These are phyloP conservation scores for Cryptococcus amylolentus DNA, from an alignment of 1,284 basidiomycete species.

Conservation along the genomic window DNA sequence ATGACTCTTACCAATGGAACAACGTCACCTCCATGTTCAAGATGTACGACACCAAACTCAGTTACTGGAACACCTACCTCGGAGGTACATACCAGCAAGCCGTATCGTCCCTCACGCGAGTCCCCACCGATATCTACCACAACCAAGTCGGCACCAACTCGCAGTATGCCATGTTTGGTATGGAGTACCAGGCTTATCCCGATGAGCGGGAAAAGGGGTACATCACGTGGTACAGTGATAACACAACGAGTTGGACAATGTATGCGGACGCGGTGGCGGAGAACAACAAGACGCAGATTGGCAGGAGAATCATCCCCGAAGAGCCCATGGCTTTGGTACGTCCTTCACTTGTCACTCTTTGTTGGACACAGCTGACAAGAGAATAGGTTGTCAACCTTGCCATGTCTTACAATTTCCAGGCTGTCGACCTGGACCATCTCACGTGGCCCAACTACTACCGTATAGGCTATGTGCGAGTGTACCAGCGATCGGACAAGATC, in stretches of 20 bases:
- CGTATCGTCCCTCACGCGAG: conserved; percentile 55
- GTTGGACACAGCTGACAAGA: conserved; percentile 10
- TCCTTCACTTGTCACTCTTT: conserved; percentile 8
- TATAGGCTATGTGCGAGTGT: conserved; percentile 53
- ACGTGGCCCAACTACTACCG: conserved; percentile 51
- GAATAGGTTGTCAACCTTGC: not conserved
- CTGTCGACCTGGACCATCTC: conserved; percentile 46
- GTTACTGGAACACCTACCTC: conserved; percentile 66
- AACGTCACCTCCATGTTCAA: conserved; percentile 51
- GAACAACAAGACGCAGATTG: conserved; percentile 57
- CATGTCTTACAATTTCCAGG: conserved; percentile 51
- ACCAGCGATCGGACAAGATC: conserved; percentile 47
- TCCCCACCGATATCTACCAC: conserved; percentile 56
- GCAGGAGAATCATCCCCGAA: conserved; percentile 67
- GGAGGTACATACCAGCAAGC: conserved; percentile 80
- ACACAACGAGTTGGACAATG: conserved; percentile 55
- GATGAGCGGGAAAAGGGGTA: conserved; percentile 58
- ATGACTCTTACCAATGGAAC: conserved; percentile 62
- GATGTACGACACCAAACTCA: conserved; percentile 49
- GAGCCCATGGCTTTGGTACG: conserved; percentile 63
- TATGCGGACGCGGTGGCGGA: conserved; percentile 58
- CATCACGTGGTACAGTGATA: conserved; percentile 64
- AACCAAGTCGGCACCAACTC: conserved; percentile 4
- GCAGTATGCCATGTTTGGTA: conserved; percentile 31
- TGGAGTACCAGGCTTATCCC: conserved; percentile 66